A percentile compares a stretch with the other conserved stretches of the same genome.
These are phyloP conservation scores for Ascochyta rabiei DNA, from an alignment of 2,329 filamentous ascomycete species.

Conservation along the genomic window DNA sequence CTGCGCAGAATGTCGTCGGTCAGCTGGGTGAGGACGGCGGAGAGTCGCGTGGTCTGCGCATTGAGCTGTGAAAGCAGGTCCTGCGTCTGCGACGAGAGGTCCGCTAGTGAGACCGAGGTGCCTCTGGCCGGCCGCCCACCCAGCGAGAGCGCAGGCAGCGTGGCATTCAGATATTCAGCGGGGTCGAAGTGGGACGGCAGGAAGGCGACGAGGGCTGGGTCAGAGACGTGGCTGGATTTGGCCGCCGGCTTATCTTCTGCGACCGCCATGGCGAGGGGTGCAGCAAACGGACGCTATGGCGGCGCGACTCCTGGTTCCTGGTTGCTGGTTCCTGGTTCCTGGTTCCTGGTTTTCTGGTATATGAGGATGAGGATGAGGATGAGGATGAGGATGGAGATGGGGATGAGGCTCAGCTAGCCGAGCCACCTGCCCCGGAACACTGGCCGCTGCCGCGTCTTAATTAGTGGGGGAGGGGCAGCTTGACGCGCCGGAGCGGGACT, in stretches of 20 bases:
- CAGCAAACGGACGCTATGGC: background rate
- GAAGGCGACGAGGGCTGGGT: slow-evolving; percentile 77
- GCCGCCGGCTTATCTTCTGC: slow-evolving; percentile 26
- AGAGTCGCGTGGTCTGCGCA: slow-evolving; percentile 83
- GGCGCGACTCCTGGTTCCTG: too few relatives aligned
- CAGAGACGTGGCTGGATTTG: slow-evolving; percentile 64
- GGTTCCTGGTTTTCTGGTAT: too few relatives aligned
- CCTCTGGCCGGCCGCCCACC: slow-evolving; percentile 50
- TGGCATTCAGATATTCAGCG: slow-evolving; percentile 81
- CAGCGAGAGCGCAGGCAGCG: slow-evolving; percentile 70
- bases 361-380: too few relatives aligned
- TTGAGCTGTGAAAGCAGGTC: slow-evolving; percentile 85
- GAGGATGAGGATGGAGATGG: background rate
- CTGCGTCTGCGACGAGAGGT: slow-evolving; percentile 81
- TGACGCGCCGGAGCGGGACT: slow-evolving; percentile 8
- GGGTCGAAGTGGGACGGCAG: slow-evolving; percentile 79
- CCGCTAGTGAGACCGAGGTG: slow-evolving; percentile 67
- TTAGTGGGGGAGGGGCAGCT: slow-evolving; percentile 26
- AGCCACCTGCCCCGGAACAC: slow-evolving; percentile 21
- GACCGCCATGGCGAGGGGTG: slow-evolving; percentile 31
- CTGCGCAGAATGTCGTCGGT: slow-evolving; percentile 95
- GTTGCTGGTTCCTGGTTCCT: too few relatives aligned
- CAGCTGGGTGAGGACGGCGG: slow-evolving; percentile 80
- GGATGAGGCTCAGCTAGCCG: slow-evolving; percentile 17
- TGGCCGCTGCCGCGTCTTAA: slow-evolving; percentile 22